These are phyloP conservation scores for Candida hungchunana DNA, from an alignment of 805 yeast genomes.

Conservation along the genomic window DNA sequence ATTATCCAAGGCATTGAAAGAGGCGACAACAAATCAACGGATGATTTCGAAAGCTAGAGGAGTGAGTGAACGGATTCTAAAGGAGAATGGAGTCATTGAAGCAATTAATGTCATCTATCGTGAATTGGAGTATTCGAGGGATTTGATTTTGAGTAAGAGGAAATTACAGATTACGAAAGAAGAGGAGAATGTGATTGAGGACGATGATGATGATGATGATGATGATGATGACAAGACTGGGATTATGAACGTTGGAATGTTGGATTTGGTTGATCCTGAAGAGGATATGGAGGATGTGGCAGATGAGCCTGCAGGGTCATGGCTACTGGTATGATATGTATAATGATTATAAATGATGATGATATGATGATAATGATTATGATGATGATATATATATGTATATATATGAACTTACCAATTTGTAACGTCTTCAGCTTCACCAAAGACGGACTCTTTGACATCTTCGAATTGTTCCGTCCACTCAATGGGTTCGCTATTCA, in stretches of 20 bases:
- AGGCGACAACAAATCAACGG: conserved; percentile 60
- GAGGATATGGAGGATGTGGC: conserved; percentile 7
- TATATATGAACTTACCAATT: conserved; percentile 55
- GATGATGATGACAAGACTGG: conserved; percentile 10
- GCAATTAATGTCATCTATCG: conserved; percentile 80
- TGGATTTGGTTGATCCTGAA: conserved; percentile 4
- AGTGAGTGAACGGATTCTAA: conserved; percentile 57
- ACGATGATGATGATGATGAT: conserved; percentile 4
- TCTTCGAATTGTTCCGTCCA: conserved; percentile 40
- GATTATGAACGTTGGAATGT: conserved; percentile 5
- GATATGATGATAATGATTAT: neutral
- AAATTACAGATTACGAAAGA: conserved; percentile 16
- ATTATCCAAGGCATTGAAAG: conserved; percentile 63
- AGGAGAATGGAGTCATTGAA: conserved; percentile 75
- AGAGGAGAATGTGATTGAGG: conserved; percentile 15
- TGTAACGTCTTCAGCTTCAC: conserved; percentile 93
- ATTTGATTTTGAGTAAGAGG: conserved; percentile 46
- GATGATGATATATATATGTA: neutral
- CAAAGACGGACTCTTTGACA: conserved; percentile 67
- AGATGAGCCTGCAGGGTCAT: conserved; percentile 13
- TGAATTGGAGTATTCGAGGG: conserved; percentile 72
- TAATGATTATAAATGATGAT: neutral
- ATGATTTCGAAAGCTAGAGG: conserved; percentile 63
- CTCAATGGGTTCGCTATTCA: conserved; percentile 42
- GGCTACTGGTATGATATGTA: conserved; percentile 18